Evolutionary conservation across 2,329 filamentous ascomycete species (phyloP), one percentile per base, ranked within the genome.

Genomic region (Monilinia aucupariae): DNA sequence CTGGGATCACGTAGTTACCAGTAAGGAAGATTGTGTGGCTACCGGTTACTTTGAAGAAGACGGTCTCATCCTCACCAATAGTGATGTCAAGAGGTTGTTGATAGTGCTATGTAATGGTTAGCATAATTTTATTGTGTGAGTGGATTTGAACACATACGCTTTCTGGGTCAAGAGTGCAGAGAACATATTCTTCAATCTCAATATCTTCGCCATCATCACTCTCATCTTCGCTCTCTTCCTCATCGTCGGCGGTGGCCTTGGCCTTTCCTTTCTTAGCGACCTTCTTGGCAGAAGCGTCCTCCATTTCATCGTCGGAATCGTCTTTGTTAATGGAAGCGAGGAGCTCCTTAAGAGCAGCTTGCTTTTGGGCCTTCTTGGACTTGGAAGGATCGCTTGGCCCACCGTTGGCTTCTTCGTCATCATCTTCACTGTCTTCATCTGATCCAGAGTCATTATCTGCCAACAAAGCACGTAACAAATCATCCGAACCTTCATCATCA

Each of bases 31-130:
- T 82, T 68, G 89, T 86, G 82, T 97, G 92, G 67, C 90, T 94
- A 72, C 94, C 94, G 66, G 85, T 87, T 69, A 96, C 92, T 74
- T 90, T 85, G 81, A 99, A 97, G 83, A 90, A 96, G 69, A 97
- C 88, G 71, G 85, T 85, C 82, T 99, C 94, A 70, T 89, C 85
- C 76, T 96, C 90, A 72, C 85, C 86, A 75, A 99, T 86, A 68
- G 90, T 94, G 77, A 99, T 91, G 78, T 99, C 91, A 64, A 99
- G 85, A 54, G 94, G 80, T 79, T 99, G 96, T 79, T 99, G 94
- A 83, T 89, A 96, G 81, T 90, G 85, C 94, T 97, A 72, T 53
- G 61, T 34, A 12, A 47, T 12, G 64, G 73, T 77, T 73, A 78
- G 69, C 54, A 50, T 64, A 59, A 48, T 55, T 27, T 10, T 20